Conservation (phyloP, 2,329 filamentous ascomycete species). For the Teratosphaeria viscida region DNA sequence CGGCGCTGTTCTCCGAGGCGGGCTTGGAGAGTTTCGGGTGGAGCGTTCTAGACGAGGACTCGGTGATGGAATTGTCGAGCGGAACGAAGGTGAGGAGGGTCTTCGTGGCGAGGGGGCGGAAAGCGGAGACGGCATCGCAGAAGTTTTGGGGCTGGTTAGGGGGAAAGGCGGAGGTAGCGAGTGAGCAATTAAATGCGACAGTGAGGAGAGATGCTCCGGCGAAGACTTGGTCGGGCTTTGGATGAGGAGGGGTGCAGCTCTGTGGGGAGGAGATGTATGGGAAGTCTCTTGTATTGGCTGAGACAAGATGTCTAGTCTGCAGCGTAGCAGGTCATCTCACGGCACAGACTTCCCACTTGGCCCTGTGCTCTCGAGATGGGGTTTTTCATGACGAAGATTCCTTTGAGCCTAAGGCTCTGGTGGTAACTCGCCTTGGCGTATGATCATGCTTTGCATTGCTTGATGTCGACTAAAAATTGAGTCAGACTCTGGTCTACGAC, state of each 20-base stretch:
- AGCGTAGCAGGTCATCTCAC: too few relatives aligned
- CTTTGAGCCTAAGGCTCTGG: too few relatives aligned
- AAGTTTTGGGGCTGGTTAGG: neutral
- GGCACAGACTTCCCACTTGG: too few relatives aligned
- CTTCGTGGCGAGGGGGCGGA: conserved; percentile 24
- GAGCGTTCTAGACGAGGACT: conserved; percentile 17
- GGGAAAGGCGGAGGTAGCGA: neutral
- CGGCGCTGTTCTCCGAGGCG: conserved; percentile 16
- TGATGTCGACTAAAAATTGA: too few relatives aligned
- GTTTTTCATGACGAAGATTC: too few relatives aligned
- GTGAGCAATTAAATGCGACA: neutral
- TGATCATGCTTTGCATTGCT: too few relatives aligned
- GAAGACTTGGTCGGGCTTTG: neutral
- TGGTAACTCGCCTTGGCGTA: too few relatives aligned
- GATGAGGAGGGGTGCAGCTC: neutral
- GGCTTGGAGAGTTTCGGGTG: conserved; percentile 23
- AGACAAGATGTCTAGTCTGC: neutral
- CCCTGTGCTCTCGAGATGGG: too few relatives aligned
- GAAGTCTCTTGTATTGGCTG: neutral
- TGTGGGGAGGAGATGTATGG: neutral
- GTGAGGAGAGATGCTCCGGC: neutral
- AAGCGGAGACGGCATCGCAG: conserved; percentile 1
- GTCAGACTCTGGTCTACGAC: too few relatives aligned
- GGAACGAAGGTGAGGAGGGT: conserved; percentile 18
- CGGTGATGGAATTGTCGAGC: conserved; percentile 17